phyloP scores from a whole-genome alignment of 2,329 filamentous ascomycete genomes.

The Calonectria naviculata region DNA sequence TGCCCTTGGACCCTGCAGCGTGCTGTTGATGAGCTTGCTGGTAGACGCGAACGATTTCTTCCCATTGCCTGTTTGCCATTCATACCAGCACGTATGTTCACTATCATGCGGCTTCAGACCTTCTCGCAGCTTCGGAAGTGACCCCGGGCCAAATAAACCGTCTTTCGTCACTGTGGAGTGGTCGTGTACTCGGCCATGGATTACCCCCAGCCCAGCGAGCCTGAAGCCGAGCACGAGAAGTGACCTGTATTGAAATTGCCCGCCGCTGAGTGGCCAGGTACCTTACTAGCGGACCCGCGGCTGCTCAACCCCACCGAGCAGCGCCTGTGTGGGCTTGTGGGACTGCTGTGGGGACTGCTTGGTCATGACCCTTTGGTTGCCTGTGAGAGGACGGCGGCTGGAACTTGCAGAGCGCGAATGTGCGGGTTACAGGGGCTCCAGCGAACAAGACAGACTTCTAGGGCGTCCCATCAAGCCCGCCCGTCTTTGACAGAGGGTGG shows the following conservation, averaged over 20 bases:
- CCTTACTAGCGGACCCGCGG: constrained; percentile 23
- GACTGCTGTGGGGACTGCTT: constrained; percentile 31
- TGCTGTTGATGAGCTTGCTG: not conserved
- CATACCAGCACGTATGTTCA: not conserved
- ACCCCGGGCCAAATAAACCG: not conserved
- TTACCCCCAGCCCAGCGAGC: not conserved
- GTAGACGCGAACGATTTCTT: not conserved
- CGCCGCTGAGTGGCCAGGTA: constrained; percentile 32
- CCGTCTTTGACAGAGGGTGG: not conserved
- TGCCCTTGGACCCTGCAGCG: not conserved
- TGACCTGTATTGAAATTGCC: constrained; percentile 34
- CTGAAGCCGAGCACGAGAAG: not conserved
- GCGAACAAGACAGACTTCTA: not conserved
- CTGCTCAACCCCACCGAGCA: constrained; percentile 6
- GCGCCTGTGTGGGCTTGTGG: constrained; percentile 29
- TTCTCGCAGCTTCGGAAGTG: not conserved
- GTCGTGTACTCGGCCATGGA: constrained; percentile 2
- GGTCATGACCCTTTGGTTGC: constrained; percentile 36
- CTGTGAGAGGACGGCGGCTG: constrained; percentile 31
- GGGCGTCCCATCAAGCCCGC: not conserved
- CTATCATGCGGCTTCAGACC: not conserved
- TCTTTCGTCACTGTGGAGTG: constrained; percentile 6
- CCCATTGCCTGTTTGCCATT: not conserved
- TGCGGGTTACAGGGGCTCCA: constrained; percentile 19
- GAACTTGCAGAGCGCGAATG: not conserved